These are phyloP conservation scores for Rhizopogon salebrosus DNA, from an alignment of 768 basidiomycete species.

Conservation along the genomic window DNA sequence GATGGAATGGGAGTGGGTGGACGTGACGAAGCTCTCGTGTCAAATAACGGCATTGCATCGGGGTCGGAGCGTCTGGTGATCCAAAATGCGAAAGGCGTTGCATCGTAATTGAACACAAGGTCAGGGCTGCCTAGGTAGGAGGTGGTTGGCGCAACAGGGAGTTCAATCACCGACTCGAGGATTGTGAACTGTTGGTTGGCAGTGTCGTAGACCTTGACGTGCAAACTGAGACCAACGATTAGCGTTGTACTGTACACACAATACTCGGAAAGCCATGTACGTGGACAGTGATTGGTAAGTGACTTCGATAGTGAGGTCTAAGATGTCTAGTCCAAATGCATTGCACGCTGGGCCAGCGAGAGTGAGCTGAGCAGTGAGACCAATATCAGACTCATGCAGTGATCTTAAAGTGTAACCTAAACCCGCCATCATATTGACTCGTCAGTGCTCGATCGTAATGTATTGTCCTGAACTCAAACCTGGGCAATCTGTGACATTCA, in stretches of 20 bases:
- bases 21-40: conserved; percentile 59
- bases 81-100: conserved; percentile 73
- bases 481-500: conserved; percentile 11
- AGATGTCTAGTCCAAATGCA: conserved; percentile 57
- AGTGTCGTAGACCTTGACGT: conserved; percentile 63
- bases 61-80: conserved; percentile 64
- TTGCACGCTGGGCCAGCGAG: conserved; percentile 57
- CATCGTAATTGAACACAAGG: conserved; percentile 61
- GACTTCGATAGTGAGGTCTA: conserved; percentile 56
- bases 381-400: conserved; percentile 37
- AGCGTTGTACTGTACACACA: not conserved
- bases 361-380: conserved; percentile 50
- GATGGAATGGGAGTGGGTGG: conserved; percentile 56
- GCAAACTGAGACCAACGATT: conserved; percentile 38
- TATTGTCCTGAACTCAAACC: not conserved
- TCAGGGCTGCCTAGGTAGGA: conserved; percentile 44
- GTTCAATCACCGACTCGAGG: conserved; percentile 45
- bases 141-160: conserved; percentile 30
- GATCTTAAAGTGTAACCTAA: conserved; percentile 52
- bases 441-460: not conserved
- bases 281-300: conserved; percentile 55
- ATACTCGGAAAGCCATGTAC: conserved; percentile 22
- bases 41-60: conserved; percentile 53
- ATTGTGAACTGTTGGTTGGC: conserved; percentile 60
- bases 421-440: too few species aligned